Evolutionary conservation across 495 filamentous ascomycete genomes (phyloP).

Genomic region (Extremus antarcticus): DNA sequence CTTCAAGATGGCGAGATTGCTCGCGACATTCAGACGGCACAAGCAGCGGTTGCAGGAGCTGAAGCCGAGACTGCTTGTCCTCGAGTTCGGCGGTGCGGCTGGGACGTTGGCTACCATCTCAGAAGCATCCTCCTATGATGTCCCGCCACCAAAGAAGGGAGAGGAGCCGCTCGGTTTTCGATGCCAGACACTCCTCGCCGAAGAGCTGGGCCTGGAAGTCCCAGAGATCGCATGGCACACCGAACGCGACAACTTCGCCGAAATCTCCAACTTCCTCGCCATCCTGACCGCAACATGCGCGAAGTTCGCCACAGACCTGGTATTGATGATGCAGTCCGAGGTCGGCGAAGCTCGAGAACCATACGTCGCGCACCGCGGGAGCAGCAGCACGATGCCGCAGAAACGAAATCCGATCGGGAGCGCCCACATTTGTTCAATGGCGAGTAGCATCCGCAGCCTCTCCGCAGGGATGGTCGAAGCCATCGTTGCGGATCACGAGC

Average conservation of each 20-base stretch:
- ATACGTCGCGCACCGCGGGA: constrained; percentile 15
- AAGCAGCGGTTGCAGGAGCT: constrained; percentile 10
- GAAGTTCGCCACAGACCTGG: constrained; percentile 21
- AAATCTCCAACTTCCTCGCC: constrained; percentile 12
- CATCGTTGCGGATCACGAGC: constrained; percentile 20
- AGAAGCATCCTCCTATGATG: constrained; percentile 1
- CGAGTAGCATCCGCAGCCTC: constrained; percentile 8
- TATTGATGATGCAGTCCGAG: constrained; percentile 21
- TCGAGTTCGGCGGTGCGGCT: constrained; percentile 21
- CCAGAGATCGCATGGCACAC: constrained; percentile 23
- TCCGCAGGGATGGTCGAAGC: constrained; percentile 12
- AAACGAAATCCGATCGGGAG: constrained; percentile 22
- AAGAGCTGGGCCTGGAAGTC: constrained; percentile 11
- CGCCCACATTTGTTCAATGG: constrained; percentile 20
- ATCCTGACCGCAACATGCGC: constrained; percentile 19
- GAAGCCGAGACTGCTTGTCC: constrained; percentile 16
- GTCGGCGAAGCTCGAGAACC: constrained; percentile 19
- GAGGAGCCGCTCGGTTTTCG: constrained; percentile 9
- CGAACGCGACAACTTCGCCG: constrained; percentile 20
- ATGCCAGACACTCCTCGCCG: constrained; percentile 15
- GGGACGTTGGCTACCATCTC: constrained; percentile 22
- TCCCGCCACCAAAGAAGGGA: background rate
- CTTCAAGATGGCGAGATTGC: constrained; percentile 21
- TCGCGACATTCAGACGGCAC: constrained; percentile 20
- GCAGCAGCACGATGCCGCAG: constrained; percentile 20